Percentiles rank a stretch among this genome's conserved stretches.
These are phyloP conservation scores for Immersiporthe knoxdaviesiana DNA, from an alignment of 2,329 filamentous ascomycete species.

Conservation along the genomic window DNA sequence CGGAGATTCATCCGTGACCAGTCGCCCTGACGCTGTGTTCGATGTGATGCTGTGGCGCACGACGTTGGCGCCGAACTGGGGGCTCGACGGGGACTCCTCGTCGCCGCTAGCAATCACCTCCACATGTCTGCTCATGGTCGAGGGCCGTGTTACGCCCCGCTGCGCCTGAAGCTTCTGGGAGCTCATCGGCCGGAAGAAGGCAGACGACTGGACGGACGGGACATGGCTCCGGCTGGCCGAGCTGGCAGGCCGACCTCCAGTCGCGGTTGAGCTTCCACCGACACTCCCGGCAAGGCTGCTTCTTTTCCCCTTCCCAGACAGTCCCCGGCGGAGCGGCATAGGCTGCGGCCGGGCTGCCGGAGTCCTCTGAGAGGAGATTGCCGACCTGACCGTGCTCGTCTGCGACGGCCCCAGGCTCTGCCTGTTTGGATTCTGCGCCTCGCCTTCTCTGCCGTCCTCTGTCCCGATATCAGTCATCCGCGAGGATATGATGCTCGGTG, in stretches of 20 bases:
- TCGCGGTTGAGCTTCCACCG: constrained; percentile 42
- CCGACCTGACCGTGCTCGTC: constrained; percentile 58
- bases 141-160: constrained; percentile 61
- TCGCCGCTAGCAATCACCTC: constrained; percentile 27
- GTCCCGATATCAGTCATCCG: constrained; percentile 69
- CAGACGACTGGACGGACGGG: constrained; percentile 83
- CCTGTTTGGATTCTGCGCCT: constrained; percentile 36
- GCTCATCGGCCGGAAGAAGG: constrained; percentile 96
- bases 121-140: constrained; percentile 45
- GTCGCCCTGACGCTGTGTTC: constrained; percentile 34
- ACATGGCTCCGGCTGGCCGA: constrained; percentile 83
- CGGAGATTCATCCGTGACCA: constrained; percentile 23
- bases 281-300: constrained; percentile 43
- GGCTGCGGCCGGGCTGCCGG: constrained; percentile 55
- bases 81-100: constrained; percentile 10
- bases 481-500: constrained; percentile 71
- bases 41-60: constrained; percentile 38
- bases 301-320: constrained; percentile 51
- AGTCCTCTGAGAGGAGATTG: constrained; percentile 48
- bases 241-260: constrained; percentile 62
- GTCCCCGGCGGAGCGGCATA: constrained; percentile 58
- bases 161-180: constrained; percentile 93
- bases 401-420: constrained; percentile 45
- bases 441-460: constrained; percentile 55
- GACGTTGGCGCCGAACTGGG: constrained; percentile 27